These are phyloP conservation scores for Trametes coccinea DNA, from an alignment of 768 basidiomycete genomes.

Conservation along the genomic window DNA sequence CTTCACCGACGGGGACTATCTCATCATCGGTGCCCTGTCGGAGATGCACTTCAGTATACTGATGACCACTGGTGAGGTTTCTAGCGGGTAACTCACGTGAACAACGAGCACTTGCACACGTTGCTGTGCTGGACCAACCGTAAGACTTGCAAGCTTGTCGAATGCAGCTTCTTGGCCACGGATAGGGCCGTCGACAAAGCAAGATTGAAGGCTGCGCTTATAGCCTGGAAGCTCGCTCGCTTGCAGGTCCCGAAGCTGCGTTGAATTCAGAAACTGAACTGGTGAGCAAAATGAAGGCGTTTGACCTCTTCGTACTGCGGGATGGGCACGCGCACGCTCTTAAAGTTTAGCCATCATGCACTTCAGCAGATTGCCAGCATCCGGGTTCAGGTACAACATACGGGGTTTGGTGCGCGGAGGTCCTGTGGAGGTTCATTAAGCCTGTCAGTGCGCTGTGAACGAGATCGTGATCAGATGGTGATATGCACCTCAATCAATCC, in stretches of 20 bases:
- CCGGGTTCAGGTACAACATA: background rate
- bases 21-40: constrained; percentile 59
- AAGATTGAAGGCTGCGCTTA: constrained; percentile 69
- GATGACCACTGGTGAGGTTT: background rate
- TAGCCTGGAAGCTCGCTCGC: constrained; percentile 70
- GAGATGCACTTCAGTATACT: background rate
- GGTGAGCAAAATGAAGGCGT: background rate
- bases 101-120: constrained; percentile 21
- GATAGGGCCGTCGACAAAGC: constrained; percentile 29
- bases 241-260: constrained; percentile 67
- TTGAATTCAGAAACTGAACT: background rate
- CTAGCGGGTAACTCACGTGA: constrained; percentile 12
- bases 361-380: background rate
- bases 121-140: background rate
- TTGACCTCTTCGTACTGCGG: constrained; percentile 17
- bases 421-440: background rate
- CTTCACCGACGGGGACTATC: constrained; percentile 55
- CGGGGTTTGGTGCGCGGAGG: background rate
- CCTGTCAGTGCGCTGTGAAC: too few relatives aligned
- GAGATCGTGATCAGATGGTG: too few relatives aligned
- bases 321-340: constrained; percentile 5
- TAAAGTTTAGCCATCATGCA: background rate
- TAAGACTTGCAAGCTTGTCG: constrained; percentile 16
- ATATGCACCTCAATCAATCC: constrained; percentile 49
- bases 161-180: constrained; percentile 28